Conservation (phyloP, 1,139 yeast genomes). For the Taiozyma sp. region DNA sequence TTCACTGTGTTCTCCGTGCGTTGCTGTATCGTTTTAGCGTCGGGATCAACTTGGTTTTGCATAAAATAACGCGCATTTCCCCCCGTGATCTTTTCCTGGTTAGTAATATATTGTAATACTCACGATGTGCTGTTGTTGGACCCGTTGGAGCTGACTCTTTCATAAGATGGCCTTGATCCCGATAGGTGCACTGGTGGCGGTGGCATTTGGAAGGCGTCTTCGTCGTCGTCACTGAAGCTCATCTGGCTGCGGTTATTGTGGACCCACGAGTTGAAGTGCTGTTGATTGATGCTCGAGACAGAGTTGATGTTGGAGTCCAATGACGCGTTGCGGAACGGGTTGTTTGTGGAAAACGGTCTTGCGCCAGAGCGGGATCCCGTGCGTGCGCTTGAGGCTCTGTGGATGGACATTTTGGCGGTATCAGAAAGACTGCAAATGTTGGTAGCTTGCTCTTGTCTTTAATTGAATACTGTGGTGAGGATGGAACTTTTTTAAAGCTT, state of each 20-base stretch:
- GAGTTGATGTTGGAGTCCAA: constrained; percentile 26
- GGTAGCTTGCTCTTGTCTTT: no score
- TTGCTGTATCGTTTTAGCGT: not conserved
- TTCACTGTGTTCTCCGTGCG: not conserved
- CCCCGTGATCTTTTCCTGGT: not conserved
- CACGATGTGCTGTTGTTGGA: constrained; percentile 5
- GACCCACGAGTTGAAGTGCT: constrained; percentile 48
- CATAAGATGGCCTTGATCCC: constrained; percentile 12
- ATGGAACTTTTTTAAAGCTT: no score
- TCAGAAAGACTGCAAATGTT: no score
- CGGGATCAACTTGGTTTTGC: not conserved
- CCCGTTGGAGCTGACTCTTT: constrained; percentile 18
- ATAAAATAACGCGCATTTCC: not conserved
- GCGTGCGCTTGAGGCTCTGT: constrained; percentile 13
- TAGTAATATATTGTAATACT: not conserved
- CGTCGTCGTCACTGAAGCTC: constrained; percentile 38
- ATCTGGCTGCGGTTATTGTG: constrained; percentile 40
- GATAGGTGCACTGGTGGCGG: constrained; percentile 4
- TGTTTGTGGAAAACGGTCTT: constrained; percentile 52
- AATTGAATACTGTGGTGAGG: no score
- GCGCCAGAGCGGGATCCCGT: constrained; percentile 26
- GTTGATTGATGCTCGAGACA: constrained; percentile 22
- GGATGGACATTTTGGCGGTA: constrained; percentile 12
- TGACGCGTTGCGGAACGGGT: constrained; percentile 47
- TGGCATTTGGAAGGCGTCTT: constrained; percentile 25